Percentiles rank a stretch among this genome's conserved stretches.
These are phyloP conservation scores for Boehmeria nivea DNA, from an alignment of 306 rosid genomes.

Conservation along the genomic window DNA sequence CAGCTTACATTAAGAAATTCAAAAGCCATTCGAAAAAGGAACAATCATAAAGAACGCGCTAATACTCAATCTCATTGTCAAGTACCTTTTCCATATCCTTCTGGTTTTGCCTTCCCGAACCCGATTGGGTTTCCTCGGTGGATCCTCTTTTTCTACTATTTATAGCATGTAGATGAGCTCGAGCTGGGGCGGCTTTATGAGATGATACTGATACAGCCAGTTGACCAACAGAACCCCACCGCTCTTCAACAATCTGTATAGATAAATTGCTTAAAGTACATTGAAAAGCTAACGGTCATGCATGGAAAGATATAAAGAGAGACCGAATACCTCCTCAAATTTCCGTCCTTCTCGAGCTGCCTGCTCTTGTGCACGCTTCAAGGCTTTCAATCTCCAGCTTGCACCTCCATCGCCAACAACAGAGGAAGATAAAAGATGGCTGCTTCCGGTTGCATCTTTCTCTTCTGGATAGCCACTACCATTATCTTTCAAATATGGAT, in stretches of 20 bases:
- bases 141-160: slow-evolving; percentile 56
- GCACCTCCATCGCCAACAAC: slow-evolving; percentile 96
- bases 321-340: slow-evolving; percentile 46
- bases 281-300: not conserved
- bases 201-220: slow-evolving; percentile 67
- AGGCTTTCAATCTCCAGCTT: slow-evolving; percentile 95
- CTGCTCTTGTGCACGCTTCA: slow-evolving; percentile 92
- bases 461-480: slow-evolving; percentile 85
- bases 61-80: slow-evolving; percentile 11
- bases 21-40: no score
- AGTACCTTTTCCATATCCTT: slow-evolving; percentile 56
- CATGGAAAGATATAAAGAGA: slow-evolving; percentile 10
- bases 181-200: slow-evolving; percentile 69
- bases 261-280: slow-evolving; percentile 9
- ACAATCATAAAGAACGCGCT: no score
- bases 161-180: slow-evolving; percentile 82
- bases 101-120: slow-evolving; percentile 30
- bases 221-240: slow-evolving; percentile 85
- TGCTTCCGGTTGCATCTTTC: slow-evolving; percentile 34
- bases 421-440: slow-evolving; percentile 51
- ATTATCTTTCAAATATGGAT: slow-evolving; percentile 71
- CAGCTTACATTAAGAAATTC: no score
- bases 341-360: slow-evolving; percentile 72
- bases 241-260: slow-evolving; percentile 72
- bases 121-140: slow-evolving; percentile 36